Evolutionary conservation across 1,284 basidiomycete genomes (phyloP), one percentile per base, ranked within the genome.

Genomic region (Ustilago curta): DNA sequence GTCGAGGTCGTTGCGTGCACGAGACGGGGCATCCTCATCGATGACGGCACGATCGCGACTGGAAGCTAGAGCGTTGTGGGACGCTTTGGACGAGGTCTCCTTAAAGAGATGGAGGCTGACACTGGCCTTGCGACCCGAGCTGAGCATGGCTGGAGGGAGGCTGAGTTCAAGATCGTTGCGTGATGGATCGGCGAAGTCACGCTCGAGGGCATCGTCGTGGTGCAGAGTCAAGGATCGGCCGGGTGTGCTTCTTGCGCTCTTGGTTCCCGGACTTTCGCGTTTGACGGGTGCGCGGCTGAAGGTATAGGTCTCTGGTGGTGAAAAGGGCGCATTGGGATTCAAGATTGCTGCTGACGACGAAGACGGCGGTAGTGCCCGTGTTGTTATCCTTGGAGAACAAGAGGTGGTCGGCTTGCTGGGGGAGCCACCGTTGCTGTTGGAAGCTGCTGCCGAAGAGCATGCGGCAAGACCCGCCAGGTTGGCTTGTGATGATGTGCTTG

Each of bases 21-120:
- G 53, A n/a, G 40, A 29, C 19, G 51, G 16, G 3, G 61, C 37
- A 12, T 31, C 35, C 19, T 71, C 63, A 11, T 66, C 63, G 19
- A 71, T 54, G 58, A 62, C 50, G 5, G 63, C 48, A 11, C 63
- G 48, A 4, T 62, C 63, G 32, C 63, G 62, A 21, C 63, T 66
- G 47, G 59, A 29, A 18, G 63, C 59, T 11, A 65, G 45, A 14
- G 63, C 69, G 29, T 58, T 37, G 12, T 64, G 61, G 12, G 72
- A 75, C 0, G 72, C 47, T 31, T 70, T 66, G 14, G 64, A 61
- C 4, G 73, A 78, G 14, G 79, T 78, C 62, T 80, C 78, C 45
- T 80, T 80, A 71, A 81, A 81, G n/a, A 81, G 63, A 25, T 81
- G 80, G 11, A 81, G 63, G 54, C 73, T 77, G 35, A 81, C 80